These are phyloP conservation scores for Fusarium scirpi DNA, from an alignment of 2,329 filamentous ascomycete species.

Conservation along the genomic window DNA sequence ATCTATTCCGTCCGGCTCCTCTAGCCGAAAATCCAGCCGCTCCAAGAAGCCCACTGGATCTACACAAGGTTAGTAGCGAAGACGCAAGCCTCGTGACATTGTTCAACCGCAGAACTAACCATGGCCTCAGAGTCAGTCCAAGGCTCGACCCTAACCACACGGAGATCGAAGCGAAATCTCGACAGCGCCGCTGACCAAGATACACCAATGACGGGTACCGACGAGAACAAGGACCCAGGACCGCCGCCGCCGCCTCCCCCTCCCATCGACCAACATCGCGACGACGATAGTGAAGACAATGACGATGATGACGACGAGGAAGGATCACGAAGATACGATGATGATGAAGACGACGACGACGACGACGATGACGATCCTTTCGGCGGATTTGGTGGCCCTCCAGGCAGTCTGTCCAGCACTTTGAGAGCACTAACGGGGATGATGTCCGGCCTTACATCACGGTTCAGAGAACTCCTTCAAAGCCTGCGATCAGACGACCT, in stretches of 20 bases:
- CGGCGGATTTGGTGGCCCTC: constrained; percentile 74
- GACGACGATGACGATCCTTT: constrained; percentile 76
- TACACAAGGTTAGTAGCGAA: constrained; percentile 53
- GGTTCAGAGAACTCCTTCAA: constrained; percentile 80
- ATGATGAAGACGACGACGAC: constrained; percentile 75
- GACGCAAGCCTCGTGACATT: background rate
- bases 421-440: constrained; percentile 90
- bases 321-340: constrained; percentile 58
- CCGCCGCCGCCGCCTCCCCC: constrained; percentile 59
- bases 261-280: constrained; percentile 51
- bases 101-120: constrained; percentile 24
- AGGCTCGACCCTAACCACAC: constrained; percentile 55
- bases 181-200: constrained; percentile 69
- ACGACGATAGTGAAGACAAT: constrained; percentile 54
- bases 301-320: constrained; percentile 51
- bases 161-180: constrained; percentile 66
- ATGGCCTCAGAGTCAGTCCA: constrained; percentile 50
- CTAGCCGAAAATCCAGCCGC: constrained; percentile 78
- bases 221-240: constrained; percentile 62
- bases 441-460: constrained; percentile 85
- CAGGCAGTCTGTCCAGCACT: constrained; percentile 77
- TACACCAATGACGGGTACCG: constrained; percentile 77
- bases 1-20: constrained; percentile 69
- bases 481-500: constrained; percentile 87
- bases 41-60: constrained; percentile 72